phyloP scores from a whole-genome alignment of 257 asterid genomes.

The Agastache rugosa region DNA sequence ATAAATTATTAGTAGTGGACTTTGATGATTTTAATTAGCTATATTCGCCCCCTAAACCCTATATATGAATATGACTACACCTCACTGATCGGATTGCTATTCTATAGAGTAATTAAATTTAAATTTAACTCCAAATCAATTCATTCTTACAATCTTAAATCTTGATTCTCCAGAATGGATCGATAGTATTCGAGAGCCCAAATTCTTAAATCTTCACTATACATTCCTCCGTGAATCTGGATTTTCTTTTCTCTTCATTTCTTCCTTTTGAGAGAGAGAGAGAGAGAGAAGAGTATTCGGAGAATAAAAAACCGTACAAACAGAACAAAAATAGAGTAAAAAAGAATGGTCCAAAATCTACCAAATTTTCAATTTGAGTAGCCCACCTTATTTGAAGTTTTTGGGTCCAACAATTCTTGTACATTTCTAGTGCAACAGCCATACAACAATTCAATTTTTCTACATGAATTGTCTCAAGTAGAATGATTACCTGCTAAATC shows the following conservation, averaged over 20 bases:
- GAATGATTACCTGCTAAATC: slow-evolving; percentile 9
- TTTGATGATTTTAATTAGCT: background rate
- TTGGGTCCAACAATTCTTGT: background rate
- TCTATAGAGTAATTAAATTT: no score
- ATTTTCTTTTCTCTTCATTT: no score
- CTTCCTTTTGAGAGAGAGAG: no score
- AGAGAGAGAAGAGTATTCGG: no score
- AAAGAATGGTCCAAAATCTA: no score
- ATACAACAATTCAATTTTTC: background rate
- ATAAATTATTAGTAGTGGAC: background rate
- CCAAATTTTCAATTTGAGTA: no score
- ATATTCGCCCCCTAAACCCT: no score
- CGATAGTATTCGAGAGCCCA: no score
- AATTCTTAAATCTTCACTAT: no score
- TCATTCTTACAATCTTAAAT: background rate
- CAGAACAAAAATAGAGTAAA: no score
- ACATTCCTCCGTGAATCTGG: no score
- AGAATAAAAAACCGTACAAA: no score
- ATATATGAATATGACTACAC: background rate
- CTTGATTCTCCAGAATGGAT: background rate
- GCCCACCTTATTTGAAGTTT: background rate
- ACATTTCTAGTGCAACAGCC: background rate
- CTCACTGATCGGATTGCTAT: background rate
- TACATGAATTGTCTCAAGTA: background rate
- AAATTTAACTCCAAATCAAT: background rate